Base-by-base conservation (phyloP, 2,329 filamentous ascomycete species). In the Sarocladium brachiariae region DNA sequence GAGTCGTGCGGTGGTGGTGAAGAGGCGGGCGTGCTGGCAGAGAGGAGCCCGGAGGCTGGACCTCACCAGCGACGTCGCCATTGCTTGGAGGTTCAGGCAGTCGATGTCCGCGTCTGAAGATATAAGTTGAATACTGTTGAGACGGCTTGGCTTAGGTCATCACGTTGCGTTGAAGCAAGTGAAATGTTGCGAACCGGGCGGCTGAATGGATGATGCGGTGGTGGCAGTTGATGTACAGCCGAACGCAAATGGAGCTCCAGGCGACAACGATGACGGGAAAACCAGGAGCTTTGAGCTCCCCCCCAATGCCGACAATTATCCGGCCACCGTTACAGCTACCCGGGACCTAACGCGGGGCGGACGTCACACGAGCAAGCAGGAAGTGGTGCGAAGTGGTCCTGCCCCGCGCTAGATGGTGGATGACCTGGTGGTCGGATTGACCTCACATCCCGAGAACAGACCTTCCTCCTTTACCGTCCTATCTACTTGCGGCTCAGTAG, bases 1-100 rank as follows among this genome's bases (percentile, higher is more conserved):
- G 30, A 58, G 53, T 50, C 60, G 46, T 58, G 50, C 11, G 24
- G 38, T 47, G 16, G 64, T 61, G 51, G 59, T 58, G 52, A 70
- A 59, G 51, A 59, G 56, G 33, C 64, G 62, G 31, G 59, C 54
- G 18, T 58, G 51, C 51, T 53, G 53, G 10, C 11, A 21, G 16
- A 49, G 46, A 49, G 46, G 46, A 16, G 46, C 46, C 30, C 46
- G 30, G 33, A 49, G 46, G 46, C 46, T 49, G 19, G 46, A 49
- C 46, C 46, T 49, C 46, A 49, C 46, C 19, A 49, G 46, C 18
- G 46, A 49, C 19, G 46, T 37, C 16, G 46, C 46, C 46, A 49
- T 49, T 23, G 46, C 46, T 27, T 10, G n/a, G 19, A 21, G 16
- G 5, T 33, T 11, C 21, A 16, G 8, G 7, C 13, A n/a, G 8